Evolutionary conservation across 176 grass and related monocot genomes (phyloP), one percentile per base, ranked within the genome.

Genomic region (Phoenix dactylifera): DNA sequence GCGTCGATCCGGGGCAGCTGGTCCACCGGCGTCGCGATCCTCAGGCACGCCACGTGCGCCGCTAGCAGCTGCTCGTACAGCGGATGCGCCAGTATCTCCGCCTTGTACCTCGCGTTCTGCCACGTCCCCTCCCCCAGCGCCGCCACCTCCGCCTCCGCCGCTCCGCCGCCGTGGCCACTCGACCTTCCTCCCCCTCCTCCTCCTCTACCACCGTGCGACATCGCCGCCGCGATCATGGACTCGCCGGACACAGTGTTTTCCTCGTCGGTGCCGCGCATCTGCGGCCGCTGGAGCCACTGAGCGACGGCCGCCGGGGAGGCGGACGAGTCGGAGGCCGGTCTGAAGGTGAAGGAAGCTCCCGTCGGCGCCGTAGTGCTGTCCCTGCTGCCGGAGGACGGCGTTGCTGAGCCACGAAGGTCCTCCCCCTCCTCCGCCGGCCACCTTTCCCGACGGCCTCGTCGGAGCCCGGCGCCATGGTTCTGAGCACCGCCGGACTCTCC

Each of bases 1-100:
- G 65, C 18, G 65, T 68, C 65, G 52, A 68, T 68, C 65, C 65
- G 30, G 26, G 65, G 65, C 52, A 68, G 52, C 19, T 68, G 65
- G 26, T 68, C 65, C 65, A 68, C 65, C 65, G 65, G 65, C 26
- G 65, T 68, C 1, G 65, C 65, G 28, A 68, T 39, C 22, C 65
- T 55, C 65, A 68, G 51, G 52, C 65, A 68, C 18, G 65, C 65
- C 7, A 68, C 52, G 18, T 68, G 65, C 52, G 65, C 65, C 65
- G 65, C 17, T 19, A 68, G 65, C 26, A 68, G 65, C 52, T 68
- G 65, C 52, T 68, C 65, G 65, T 44, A 68, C 52, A 68, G 15
- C 18, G 65, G 65, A 26, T 68, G 65, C 16, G 51, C 65, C 26
- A 55, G 52, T 32, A 68, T 55, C 26, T 68, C 65, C 7, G 65